Percentiles rank a stretch among this genome's conserved stretches.
Conservation (phyloP, 1,284 basidiomycete species). For the Porphyrellus sp. region DNA sequence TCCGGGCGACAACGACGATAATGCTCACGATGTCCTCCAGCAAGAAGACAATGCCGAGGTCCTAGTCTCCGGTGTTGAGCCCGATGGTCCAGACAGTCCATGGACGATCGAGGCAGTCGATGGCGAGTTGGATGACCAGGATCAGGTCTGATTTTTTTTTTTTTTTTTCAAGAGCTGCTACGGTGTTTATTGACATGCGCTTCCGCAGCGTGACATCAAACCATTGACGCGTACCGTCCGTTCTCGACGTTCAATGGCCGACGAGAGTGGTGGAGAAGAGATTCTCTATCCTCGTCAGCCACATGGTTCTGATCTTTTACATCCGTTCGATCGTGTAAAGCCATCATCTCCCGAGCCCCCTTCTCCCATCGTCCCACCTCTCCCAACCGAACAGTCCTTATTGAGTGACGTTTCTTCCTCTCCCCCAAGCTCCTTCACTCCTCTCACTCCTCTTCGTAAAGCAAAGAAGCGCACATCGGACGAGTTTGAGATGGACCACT, state of each 20-base stretch:
- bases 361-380: constrained; percentile 30
- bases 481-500: constrained; percentile 76
- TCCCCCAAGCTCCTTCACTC: constrained; percentile 62
- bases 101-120: constrained; percentile 86
- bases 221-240: constrained; percentile 49
- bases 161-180: background rate
- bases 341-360: constrained; percentile 29
- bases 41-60: constrained; percentile 46
- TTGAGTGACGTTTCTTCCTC: constrained; percentile 37
- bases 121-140: constrained; percentile 66
- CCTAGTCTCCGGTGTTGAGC: constrained; percentile 41
- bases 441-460: constrained; percentile 46
- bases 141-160: constrained; percentile 49
- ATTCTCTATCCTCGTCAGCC: constrained; percentile 75
- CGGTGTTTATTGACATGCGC: constrained; percentile 18
- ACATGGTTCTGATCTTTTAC: constrained; percentile 33
- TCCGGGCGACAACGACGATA: constrained; percentile 33
- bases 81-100: constrained; percentile 63
- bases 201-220: constrained; percentile 38
- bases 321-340: constrained; percentile 37
- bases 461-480: constrained; percentile 77
- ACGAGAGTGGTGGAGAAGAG: constrained; percentile 80
- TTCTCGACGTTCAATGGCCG: constrained; percentile 58
- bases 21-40: constrained; percentile 35
- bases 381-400: constrained; percentile 26